A percentile compares a stretch with the other conserved stretches of the same genome.
Evolutionary conservation across 2,329 filamentous ascomycete species (phyloP).

Genomic region (Pyrenophora teres): DNA sequence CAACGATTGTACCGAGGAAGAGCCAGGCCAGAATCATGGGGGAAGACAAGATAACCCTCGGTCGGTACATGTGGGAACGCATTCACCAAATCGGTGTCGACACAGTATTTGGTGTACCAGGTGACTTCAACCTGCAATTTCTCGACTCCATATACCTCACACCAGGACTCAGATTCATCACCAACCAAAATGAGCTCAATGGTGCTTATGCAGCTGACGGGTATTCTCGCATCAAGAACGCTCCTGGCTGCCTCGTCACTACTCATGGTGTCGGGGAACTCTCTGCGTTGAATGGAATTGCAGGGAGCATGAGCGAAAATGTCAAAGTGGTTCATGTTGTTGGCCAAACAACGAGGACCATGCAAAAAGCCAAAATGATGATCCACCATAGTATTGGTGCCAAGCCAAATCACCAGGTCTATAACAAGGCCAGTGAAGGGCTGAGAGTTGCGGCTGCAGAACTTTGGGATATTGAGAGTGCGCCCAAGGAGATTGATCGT

Average conservation of each 20-base stretch:
- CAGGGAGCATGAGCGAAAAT: slow-evolving; percentile 51
- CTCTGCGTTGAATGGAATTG: slow-evolving; percentile 53
- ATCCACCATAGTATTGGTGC: slow-evolving; percentile 53
- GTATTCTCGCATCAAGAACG: slow-evolving; percentile 60
- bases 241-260: slow-evolving; percentile 58
- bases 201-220: slow-evolving; percentile 63
- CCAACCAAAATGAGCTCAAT: slow-evolving; percentile 64
- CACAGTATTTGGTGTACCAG: slow-evolving; percentile 52
- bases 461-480: slow-evolving; percentile 47
- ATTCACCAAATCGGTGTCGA: slow-evolving; percentile 49
- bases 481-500: slow-evolving; percentile 51
- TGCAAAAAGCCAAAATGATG: slow-evolving; percentile 52
- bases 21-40: neutral
- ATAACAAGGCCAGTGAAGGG: slow-evolving; percentile 47
- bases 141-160: slow-evolving; percentile 52
- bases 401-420: slow-evolving; percentile 50
- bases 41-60: slow-evolving; percentile 45
- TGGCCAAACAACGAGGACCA: slow-evolving; percentile 49
- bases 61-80: slow-evolving; percentile 51
- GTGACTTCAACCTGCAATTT: slow-evolving; percentile 54
- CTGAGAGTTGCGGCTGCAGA: slow-evolving; percentile 49
- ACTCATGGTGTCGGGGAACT: slow-evolving; percentile 65
- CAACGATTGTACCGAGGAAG: neutral
- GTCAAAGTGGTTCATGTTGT: slow-evolving; percentile 55
- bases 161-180: slow-evolving; percentile 51